Conservation (phyloP, 306 rosid genomes). For the Abrus precatorius region DNA sequence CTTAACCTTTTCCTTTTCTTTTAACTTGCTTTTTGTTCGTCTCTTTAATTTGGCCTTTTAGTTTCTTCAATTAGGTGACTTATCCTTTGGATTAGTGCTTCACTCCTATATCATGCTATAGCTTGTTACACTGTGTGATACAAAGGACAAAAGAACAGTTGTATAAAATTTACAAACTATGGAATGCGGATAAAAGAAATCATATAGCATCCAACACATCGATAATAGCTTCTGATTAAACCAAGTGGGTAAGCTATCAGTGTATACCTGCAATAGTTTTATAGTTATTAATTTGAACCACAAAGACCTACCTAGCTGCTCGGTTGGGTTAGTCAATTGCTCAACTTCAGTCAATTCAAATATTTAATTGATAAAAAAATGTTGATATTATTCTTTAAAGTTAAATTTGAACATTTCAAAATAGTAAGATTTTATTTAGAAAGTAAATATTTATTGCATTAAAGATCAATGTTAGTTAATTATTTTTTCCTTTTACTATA, state of each 20-base stretch:
- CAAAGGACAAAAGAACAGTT: neutral
- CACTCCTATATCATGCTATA: slow-evolving; percentile 12
- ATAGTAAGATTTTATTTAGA: too few species aligned
- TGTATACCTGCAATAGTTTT: neutral
- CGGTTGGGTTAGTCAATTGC: neutral
- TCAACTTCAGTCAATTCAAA: neutral
- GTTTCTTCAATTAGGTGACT: slow-evolving; percentile 15
- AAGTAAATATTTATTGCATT: too few species aligned
- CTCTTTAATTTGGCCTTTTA: slow-evolving; percentile 6
- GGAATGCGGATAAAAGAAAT: neutral
- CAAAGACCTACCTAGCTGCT: neutral
- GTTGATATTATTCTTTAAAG: too few species aligned
- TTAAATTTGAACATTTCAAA: too few species aligned
- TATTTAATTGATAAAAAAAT: neutral
- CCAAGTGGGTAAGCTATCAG: slow-evolving; percentile 23
- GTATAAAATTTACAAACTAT: slow-evolving; percentile 7
- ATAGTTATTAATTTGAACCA: neutral
- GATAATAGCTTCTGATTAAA: neutral
- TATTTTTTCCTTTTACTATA: neutral
- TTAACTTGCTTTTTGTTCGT: slow-evolving; percentile 3
- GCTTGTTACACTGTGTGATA: neutral
- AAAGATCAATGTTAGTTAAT: too few species aligned
- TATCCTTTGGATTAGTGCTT: slow-evolving; percentile 21
- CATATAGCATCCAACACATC: neutral
- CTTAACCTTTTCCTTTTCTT: slow-evolving; percentile 2